Evolutionary conservation across 1,284 basidiomycete genomes (phyloP), one percentile per base, ranked within the genome.

Genomic region (Melampsora larici-populina): DNA sequence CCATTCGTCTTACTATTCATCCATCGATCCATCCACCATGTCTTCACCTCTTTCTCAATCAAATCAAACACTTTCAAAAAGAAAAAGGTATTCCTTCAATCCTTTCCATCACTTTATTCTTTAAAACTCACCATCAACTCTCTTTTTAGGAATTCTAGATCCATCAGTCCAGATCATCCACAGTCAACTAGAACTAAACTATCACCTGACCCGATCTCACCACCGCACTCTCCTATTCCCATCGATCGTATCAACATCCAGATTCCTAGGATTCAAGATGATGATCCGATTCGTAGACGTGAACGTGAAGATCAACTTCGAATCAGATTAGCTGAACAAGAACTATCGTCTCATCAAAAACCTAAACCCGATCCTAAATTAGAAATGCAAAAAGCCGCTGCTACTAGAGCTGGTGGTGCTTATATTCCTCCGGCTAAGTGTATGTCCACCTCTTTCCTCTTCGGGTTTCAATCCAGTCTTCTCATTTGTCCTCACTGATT

Each of bases 391-490:
- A 81, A 40, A 74, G 82, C 82, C 43, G 85, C 73, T 24, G 63
- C 76, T 3, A 85, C 83, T 29, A 89, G 92, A 40, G 93, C 92
- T 7, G 97, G 96, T 9, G 97, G 96, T 43, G 93, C 97, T 13
- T 99, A 99, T 83, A 91, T 99, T 81, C 96, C 96, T 1, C 97
- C 97, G 9, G 94, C 94, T 36, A 89, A 92, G 40, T 65, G 74
- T 70, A 49, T 62, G 74, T 70, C 5, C 33, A 2, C 21, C 29
- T 63, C 51, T 43, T 49, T 36, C 26, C 40, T 31, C 15, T 21
- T 60, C 8, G 55, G 13, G 36, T 71, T 70, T 15, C 11, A 64
- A 31, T 6, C 29, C 31, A 8, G 24, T 21, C 17, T 55, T 33
- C 8, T 49, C 40, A 64, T 73, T 11, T 31, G 18, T 66, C 6